phyloP scores from a whole-genome alignment of 371 early-diverging fungal genomes.

The Sporodiniella umbellata region DNA sequence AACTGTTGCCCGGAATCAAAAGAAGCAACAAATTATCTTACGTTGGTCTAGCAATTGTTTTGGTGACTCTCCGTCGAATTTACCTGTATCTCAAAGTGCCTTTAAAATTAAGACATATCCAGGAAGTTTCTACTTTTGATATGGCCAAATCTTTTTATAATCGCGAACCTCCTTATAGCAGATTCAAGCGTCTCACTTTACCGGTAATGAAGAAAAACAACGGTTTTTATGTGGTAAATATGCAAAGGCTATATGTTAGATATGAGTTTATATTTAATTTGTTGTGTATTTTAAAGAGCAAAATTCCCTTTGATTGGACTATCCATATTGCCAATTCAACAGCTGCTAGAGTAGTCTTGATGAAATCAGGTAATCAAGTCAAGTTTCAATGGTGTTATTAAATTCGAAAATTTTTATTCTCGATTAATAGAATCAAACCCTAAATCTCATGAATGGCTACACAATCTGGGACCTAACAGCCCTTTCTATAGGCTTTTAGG shows the following conservation, averaged over 20 bases:
- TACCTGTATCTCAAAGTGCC: not conserved
- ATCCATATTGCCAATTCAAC: slow-evolving; percentile 27
- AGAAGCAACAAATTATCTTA: not conserved
- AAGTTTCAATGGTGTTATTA: not conserved
- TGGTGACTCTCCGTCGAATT: not conserved
- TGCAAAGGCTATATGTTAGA: not conserved
- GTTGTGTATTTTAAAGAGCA: slow-evolving; percentile 16
- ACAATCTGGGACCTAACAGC: slow-evolving; percentile 3
- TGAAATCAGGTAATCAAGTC: slow-evolving; percentile 27
- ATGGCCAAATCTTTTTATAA: not conserved
- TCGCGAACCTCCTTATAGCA: not conserved
- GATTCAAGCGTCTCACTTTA: not conserved
- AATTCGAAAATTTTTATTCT: not conserved
- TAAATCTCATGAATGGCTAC: slow-evolving; percentile 6
- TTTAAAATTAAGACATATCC: slow-evolving; percentile 1
- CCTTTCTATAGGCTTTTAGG: slow-evolving; percentile 25
- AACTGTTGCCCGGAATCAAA: not conserved
- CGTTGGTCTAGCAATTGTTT: not conserved
- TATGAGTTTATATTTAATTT: too few relatives aligned
- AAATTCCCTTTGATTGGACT: slow-evolving; percentile 28
- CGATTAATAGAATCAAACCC: slow-evolving; percentile 8
- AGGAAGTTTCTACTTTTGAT: not conserved
- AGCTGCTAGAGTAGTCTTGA: slow-evolving; percentile 19
- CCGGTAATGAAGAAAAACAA: not conserved
- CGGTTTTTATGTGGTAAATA: slow-evolving; percentile 4